Evolutionary conservation across 2,329 filamentous ascomycete species (phyloP).

Genomic region (Ophiocordyceps australis): DNA sequence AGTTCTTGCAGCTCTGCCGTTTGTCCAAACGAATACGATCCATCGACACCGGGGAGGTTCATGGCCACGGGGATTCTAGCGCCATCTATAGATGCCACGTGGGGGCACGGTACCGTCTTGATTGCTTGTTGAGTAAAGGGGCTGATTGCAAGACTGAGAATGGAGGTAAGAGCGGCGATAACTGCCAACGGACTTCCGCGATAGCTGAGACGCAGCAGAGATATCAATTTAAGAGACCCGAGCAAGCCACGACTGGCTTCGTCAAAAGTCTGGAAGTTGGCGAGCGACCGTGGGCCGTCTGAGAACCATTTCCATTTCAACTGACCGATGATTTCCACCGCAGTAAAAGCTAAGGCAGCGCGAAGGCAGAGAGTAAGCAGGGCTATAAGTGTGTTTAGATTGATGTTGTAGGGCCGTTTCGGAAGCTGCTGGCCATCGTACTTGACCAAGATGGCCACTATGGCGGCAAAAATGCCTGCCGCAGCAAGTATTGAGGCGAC

Average conservation of each 20-base stretch:
- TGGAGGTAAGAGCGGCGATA: not conserved
- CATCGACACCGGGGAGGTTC: not conserved
- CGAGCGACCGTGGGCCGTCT: conserved; percentile 7
- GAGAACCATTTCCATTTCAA: conserved; percentile 14
- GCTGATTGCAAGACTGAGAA: conserved; percentile 1
- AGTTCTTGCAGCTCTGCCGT: not conserved
- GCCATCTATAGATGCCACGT: not conserved
- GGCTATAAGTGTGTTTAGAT: not conserved
- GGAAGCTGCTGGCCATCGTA: not conserved
- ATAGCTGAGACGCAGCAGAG: not conserved
- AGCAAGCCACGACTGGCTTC: conserved; percentile 10
- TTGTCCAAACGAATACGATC: too few relatives aligned
- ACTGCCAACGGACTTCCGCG: conserved; percentile 1
- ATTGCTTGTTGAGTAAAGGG: conserved; percentile 1
- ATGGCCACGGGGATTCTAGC: not conserved
- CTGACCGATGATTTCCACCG: conserved; percentile 13
- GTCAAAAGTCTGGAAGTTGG: conserved; percentile 12
- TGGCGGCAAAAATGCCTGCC: not conserved
- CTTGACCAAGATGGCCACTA: not conserved
- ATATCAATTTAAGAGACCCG: conserved; percentile 9
- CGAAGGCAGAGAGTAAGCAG: conserved; percentile 1
- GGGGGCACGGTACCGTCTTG: not conserved
- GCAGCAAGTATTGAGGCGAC: not conserved
- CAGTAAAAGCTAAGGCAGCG: conserved; percentile 8
- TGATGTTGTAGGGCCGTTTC: not conserved